Percentiles rank a stretch among this genome's conserved stretches.
Evolutionary conservation across 495 filamentous ascomycete species (phyloP).

Genomic region (Aspergillus steynii): DNA sequence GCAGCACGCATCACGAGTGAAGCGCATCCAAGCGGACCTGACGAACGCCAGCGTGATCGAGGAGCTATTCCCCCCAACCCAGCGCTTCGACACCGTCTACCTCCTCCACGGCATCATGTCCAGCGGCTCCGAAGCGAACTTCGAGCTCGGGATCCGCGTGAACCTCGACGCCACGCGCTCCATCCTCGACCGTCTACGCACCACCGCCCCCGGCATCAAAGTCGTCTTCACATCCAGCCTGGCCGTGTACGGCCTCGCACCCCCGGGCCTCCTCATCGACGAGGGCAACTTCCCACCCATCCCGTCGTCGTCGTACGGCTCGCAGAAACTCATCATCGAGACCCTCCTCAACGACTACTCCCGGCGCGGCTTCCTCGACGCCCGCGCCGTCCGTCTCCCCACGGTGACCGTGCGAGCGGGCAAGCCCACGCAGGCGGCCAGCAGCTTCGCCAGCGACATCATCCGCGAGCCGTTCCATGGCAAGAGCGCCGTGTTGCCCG

Average conservation of each 20-base stretch:
- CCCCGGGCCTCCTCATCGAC: constrained; percentile 45
- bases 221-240: constrained; percentile 60
- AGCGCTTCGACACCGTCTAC: constrained; percentile 64
- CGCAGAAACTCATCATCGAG: constrained; percentile 78
- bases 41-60: constrained; percentile 57
- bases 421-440: constrained; percentile 72
- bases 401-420: constrained; percentile 76
- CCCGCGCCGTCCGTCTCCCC: constrained; percentile 66
- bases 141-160: constrained; percentile 69
- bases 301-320: constrained; percentile 71
- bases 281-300: constrained; percentile 62
- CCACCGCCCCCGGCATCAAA: constrained; percentile 57
- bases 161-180: constrained; percentile 72
- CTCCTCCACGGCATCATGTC: constrained; percentile 89
- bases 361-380: constrained; percentile 68
- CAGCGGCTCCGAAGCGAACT: constrained; percentile 70
- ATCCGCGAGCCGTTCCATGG: constrained; percentile 66
- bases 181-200: constrained; percentile 62
- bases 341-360: constrained; percentile 74
- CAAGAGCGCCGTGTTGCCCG: constrained; percentile 64
- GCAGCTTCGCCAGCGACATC: constrained; percentile 73
- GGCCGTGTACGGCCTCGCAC: constrained; percentile 62
- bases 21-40: constrained; percentile 63
- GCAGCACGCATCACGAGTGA: constrained; percentile 45
- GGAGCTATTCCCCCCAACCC: constrained; percentile 42